Evolutionary conservation across 1,284 basidiomycete species (phyloP), one percentile per base, ranked within the genome.

Genomic region (Paramarasmius palmivorus): DNA sequence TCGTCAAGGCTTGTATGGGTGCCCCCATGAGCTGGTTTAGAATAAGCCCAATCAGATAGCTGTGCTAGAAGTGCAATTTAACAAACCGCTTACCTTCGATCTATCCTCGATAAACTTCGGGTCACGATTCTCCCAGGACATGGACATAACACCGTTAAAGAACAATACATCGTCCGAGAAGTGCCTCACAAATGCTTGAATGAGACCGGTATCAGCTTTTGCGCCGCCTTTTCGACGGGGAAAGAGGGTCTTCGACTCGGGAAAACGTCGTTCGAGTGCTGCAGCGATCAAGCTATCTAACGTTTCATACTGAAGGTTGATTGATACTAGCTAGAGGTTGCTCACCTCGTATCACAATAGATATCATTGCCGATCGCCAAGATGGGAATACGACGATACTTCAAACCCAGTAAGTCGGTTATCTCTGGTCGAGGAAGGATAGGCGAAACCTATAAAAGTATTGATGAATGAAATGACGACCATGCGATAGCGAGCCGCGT

Each of bases 311-410:
- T 25, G 49, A 12, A 20, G 42, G 7, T 8, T 20, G 19, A 14
- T 12, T 48, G 22, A 40, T 26, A 52, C n/a, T n/a, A n/a, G n/a
- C 20, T 38, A 4, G 4, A 19, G 12, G 20, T 47, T 15, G 29
- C 37, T 49, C 53, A 65, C 73, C 69, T 72, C 10, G 76, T 78
- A 64, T 82, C 81, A 57, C 77, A 78, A 61, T 79, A 80, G 1
- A 82, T 69, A 57, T 83, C 80, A 55, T 77, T 79, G 4, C 81
- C 81, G 47, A 83, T 79, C n/a, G 81, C 76, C 2, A 82, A 69
- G n/a, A 83, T 68, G 14, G 81, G 81, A 25, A 83, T 81, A 25
- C 78, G 73, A 15, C 81, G 77, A 63, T 83, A 83, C 34, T 66
- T 64, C 12, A 83, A 65, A 10, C 81, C 81, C 14, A 83, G 68